Base-by-base conservation (phyloP, 495 filamentous ascomycete species). In the Chaetomidium leptoderma region DNA sequence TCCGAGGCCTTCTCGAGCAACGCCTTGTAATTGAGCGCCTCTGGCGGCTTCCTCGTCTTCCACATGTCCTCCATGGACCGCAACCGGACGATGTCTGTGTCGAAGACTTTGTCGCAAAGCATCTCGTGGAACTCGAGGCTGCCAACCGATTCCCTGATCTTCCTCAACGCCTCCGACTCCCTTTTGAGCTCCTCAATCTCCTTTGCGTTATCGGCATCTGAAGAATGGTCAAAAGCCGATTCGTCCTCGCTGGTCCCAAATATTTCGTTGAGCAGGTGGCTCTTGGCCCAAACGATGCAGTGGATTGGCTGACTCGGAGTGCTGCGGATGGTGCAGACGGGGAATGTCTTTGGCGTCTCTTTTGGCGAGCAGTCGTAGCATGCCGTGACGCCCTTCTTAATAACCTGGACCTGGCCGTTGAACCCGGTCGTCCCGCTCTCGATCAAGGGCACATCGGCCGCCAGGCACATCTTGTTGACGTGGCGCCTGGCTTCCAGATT, bases 221-320 rank as follows among this genome's bases (percentile, higher is more conserved):
- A 84, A 11, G 86, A 83, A 53, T 83, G 79, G 66, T 96, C 91
- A 36, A 97, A 80, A 1, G 82, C 75, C 16, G 83, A 80, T 53
- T 92, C 86, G 57, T 95, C 89, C 71, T 97, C 93, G 60, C 91
- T 95, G 2, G 81, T 84, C 2, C 93, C 93, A 63, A 96, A 97
- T 8, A 99, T 85, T 65, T 97, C 92, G 57, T 89, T 90, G 57
- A 97, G 84, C 13, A 99, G 82, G 66, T 96, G 97, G 66, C 90
- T 95, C 77, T 97, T 99, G 0, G 82, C 92, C 93, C 93, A 99
- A n/a, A 97, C 92, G 45, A 99, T 99, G 74, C 93, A 97, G 70
- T 99, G 93, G 26, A 99, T 97, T 0, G 92, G 91, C 64, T 97
- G 92, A 54, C 85, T 90, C 0, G 93, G 93, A 1, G 89, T 97